Evolutionary conservation across 257 asterid genomes (phyloP), one percentile per base, ranked within the genome.

Genomic region (Plectranthus barbatus): DNA sequence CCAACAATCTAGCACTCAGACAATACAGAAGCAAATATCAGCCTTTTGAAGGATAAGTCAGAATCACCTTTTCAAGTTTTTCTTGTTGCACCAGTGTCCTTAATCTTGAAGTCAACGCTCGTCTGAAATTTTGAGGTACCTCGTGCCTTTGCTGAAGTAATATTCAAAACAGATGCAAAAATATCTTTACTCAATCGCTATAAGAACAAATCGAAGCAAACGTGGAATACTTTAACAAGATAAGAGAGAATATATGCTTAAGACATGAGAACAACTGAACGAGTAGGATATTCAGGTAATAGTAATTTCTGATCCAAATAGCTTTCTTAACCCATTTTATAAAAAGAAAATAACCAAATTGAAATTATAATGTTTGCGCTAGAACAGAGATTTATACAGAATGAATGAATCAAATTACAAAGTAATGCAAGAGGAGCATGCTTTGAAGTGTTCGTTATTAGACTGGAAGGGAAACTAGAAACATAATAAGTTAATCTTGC

Each of bases 41-140:
- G 33, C 34, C 46, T 45, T 60, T 45, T 62, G 36, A 67, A 62
- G 49, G 41, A 20, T 26, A 8, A 60, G 13, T 49, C 21, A 47
- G 37, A 44, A 19, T 61, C 31, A 90, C 97, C 96, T 90, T 87
- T 73, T 85, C 87, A 46, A 90, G 83, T 76, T 90, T 90, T 71
- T 79, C 87, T 72, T 85, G 93, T 19, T 63, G 81, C 72, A 79
- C 87, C 49, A 90, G 92, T 77, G 84, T 83, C 72, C 93, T 81
- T 71, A 90, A 74, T 81, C 89, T 82, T 29, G 80, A 66, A 70
- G 80, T 77, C 78, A 90, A 67, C 50, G 75, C 7, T 79, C 88
- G 80, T 79, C 80, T 80, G 83, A 87, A 85, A 61, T 82, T 85
- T 53, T 24, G 96, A 20, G 89, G 96, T 72, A 80, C 84, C 68